A percentile compares a stretch with the other conserved stretches of the same genome.
Evolutionary conservation across 1,284 basidiomycete species (phyloP).

Genomic region (Farysia itapuensis): DNA sequence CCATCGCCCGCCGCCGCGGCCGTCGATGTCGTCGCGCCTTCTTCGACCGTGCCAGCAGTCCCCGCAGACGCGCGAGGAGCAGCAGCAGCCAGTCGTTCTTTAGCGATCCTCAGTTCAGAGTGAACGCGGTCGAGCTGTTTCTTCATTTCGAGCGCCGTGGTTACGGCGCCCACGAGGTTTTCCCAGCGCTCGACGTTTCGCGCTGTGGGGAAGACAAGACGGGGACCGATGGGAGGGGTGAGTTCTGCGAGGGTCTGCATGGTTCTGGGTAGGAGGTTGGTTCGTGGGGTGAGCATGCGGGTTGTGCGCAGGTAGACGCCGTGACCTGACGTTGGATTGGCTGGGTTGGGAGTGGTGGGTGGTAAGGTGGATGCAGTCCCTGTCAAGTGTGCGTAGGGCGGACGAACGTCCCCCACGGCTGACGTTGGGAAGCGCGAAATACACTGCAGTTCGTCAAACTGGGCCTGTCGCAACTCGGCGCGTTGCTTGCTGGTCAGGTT

Average conservation of each 20-base stretch:
- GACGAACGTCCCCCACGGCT: conserved; percentile 4
- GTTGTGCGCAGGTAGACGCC: conserved; percentile 56
- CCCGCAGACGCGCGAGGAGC: background rate
- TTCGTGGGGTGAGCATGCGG: conserved; percentile 52
- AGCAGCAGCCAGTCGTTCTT: conserved; percentile 16
- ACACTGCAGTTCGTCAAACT: conserved; percentile 53
- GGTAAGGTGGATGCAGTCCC: conserved; percentile 55
- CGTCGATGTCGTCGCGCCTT: no score
- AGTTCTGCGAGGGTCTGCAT: conserved; percentile 49
- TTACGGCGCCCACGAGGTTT: conserved; percentile 56
- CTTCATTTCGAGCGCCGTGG: conserved; percentile 54
- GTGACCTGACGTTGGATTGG: conserved; percentile 42
- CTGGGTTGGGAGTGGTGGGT: conserved; percentile 37
- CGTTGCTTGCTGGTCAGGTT: conserved; percentile 39
- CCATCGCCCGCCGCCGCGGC: no score
- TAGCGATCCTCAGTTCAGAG: conserved; percentile 29
- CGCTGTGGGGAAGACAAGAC: conserved; percentile 55
- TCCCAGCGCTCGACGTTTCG: conserved; percentile 59
- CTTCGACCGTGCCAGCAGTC: background rate
- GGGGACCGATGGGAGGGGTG: conserved; percentile 42
- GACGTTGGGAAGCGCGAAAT: conserved; percentile 47
- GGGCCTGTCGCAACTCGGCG: conserved; percentile 47
- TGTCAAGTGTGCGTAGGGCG: conserved; percentile 53
- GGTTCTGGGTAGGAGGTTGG: conserved; percentile 42
- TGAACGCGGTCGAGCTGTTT: conserved; percentile 56